phyloP scores from a whole-genome alignment of 768 basidiomycete species.

The Russula dissimulans region DNA sequence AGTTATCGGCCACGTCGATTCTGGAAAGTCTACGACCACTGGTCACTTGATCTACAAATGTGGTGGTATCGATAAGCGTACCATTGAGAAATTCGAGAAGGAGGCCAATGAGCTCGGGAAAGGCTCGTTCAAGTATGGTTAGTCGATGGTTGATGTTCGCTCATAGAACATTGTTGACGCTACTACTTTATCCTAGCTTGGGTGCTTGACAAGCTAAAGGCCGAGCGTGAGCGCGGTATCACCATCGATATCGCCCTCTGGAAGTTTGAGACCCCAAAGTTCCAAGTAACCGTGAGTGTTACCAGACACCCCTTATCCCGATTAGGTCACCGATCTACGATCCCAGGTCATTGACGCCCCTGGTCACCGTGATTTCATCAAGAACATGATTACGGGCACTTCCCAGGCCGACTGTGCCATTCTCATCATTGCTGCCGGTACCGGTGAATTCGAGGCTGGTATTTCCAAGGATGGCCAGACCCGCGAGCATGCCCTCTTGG shows the following conservation, averaged over 20 bases:
- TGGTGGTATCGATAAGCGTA: constrained; percentile 99
- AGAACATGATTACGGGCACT: constrained; percentile 99
- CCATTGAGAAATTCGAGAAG: constrained; percentile 99
- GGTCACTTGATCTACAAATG: constrained; percentile 99
- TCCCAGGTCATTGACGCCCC: constrained; percentile 95
- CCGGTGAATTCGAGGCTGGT: constrained; percentile 99
- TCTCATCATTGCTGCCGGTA: constrained; percentile 98
- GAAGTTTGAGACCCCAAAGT: constrained; percentile 99
- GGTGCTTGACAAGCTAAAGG: constrained; percentile 99
- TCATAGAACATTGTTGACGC: constrained; percentile 18
- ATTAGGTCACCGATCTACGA: constrained; percentile 7
- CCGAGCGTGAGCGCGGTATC: constrained; percentile 99
- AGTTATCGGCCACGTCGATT: constrained; percentile 99
- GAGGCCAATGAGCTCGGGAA: constrained; percentile 99
- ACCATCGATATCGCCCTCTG: constrained; percentile 99
- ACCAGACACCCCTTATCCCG: neutral
- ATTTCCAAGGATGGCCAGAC: constrained; percentile 99
- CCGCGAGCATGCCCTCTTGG: constrained; percentile 99
- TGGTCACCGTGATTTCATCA: constrained; percentile 99
- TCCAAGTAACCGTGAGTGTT: constrained; percentile 73
- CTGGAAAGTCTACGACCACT: constrained; percentile 99
- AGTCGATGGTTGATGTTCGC: constrained; percentile 25
- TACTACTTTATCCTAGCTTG: constrained; percentile 53
- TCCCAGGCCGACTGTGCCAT: constrained; percentile 99
- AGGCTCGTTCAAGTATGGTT: constrained; percentile 96